These are phyloP conservation scores for Chaetomium tenue DNA, from an alignment of 495 filamentous ascomycete genomes.

Conservation along the genomic window DNA sequence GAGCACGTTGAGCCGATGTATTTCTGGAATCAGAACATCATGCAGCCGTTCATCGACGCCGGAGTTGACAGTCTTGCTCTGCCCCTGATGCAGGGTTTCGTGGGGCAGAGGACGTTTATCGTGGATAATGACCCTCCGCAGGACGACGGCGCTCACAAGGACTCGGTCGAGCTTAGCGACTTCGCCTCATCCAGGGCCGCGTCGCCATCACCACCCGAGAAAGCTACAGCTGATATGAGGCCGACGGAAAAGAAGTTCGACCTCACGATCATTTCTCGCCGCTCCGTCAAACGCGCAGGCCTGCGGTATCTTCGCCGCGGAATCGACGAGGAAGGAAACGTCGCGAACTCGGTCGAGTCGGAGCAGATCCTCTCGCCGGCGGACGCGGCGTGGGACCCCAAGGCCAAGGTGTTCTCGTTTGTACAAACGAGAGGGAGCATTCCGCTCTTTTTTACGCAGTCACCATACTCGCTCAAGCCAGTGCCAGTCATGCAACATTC, in stretches of 20 bases:
- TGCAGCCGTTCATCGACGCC: constrained; percentile 67
- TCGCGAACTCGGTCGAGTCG: constrained; percentile 89
- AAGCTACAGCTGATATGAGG: constrained; percentile 32
- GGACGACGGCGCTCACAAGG: constrained; percentile 39
- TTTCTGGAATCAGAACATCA: constrained; percentile 86
- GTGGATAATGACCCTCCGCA: constrained; percentile 53
- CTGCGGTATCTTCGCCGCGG: constrained; percentile 89
- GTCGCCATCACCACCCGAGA: constrained; percentile 25
- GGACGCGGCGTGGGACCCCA: constrained; percentile 53
- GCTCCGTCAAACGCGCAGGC: constrained; percentile 79
- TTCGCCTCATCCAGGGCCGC: constrained; percentile 25
- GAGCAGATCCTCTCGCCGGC: constrained; percentile 80
- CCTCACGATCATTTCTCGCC: constrained; percentile 82
- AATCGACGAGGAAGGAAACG: constrained; percentile 80
- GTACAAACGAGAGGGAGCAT: constrained; percentile 84
- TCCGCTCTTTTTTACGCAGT: constrained; percentile 89
- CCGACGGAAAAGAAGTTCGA: constrained; percentile 56
- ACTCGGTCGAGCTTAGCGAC: constrained; percentile 45
- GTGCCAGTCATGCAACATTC: constrained; percentile 78
- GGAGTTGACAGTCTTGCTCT: constrained; percentile 67
- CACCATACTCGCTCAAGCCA: constrained; percentile 88
- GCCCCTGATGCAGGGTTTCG: constrained; percentile 91
- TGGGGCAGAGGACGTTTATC: constrained; percentile 80
- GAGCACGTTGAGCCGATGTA: constrained; percentile 73
- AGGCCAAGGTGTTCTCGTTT: constrained; percentile 72